These are phyloP conservation scores for Artemisia tridentata DNA, from an alignment of 129 eudicot species.

Conservation along the genomic window DNA sequence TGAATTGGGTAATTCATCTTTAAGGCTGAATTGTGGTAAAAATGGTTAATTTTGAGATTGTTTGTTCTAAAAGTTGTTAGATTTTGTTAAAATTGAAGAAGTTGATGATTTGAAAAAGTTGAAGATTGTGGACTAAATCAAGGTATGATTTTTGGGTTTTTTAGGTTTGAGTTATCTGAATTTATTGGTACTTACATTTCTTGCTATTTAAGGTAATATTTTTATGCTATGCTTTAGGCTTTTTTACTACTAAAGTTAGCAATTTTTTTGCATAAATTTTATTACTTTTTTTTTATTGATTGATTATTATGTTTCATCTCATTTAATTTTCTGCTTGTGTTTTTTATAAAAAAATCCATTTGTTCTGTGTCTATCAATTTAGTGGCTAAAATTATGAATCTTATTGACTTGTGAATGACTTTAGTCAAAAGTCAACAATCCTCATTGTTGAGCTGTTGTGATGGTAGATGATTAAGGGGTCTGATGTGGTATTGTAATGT, in stretches of 20 bases:
- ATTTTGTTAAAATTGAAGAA: constrained; percentile 13
- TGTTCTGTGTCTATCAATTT: not conserved
- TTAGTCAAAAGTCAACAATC: not conserved
- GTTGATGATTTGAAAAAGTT: not conserved
- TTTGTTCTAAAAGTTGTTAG: not conserved
- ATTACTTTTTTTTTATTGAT: not conserved
- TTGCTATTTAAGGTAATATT: constrained; percentile 25
- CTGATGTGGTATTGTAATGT: not conserved
- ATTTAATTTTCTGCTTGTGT: not conserved
- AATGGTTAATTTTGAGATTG: constrained; percentile 19
- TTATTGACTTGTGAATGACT: constrained; percentile 5
- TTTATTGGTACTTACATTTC: constrained; percentile 15
- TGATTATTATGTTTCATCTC: constrained; percentile 8
- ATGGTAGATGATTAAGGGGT: not conserved
- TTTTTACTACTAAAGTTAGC: constrained; percentile 9
- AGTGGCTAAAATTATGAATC: not conserved
- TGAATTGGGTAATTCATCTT: constrained; percentile 13
- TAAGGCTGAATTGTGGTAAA: not conserved
- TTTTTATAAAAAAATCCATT: constrained; percentile 3
- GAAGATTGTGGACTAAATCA: constrained; percentile 25
- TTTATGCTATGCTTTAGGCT: constrained; percentile 5
- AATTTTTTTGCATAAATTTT: constrained; percentile 16
- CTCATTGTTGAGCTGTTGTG: not conserved
- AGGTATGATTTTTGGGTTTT: constrained; percentile 32
- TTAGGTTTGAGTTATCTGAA: constrained; percentile 5